Conservation (phyloP, 106 monocot species). For the Iris macrosiphon region DNA sequence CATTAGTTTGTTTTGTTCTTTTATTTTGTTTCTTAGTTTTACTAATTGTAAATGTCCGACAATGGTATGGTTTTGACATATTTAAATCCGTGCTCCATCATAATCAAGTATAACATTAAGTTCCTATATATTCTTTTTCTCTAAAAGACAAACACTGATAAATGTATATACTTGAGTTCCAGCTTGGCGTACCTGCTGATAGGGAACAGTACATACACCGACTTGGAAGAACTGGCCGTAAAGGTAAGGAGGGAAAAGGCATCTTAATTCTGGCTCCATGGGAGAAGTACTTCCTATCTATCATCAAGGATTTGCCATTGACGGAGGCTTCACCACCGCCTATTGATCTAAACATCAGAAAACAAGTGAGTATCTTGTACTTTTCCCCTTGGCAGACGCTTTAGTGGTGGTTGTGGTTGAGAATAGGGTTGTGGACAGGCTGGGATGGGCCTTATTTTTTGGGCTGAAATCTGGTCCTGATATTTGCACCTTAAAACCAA, state of each 20-base stretch:
- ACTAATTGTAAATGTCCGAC: too few relatives aligned
- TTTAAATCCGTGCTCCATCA: too few relatives aligned
- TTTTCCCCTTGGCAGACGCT: neutral
- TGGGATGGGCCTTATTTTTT: too few relatives aligned
- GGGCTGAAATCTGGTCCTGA: neutral
- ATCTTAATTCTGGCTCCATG: conserved; percentile 66
- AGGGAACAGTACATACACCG: conserved; percentile 85
- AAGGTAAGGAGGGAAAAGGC: conserved; percentile 75
- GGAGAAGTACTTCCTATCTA: conserved; percentile 52
- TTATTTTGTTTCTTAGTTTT: too few relatives aligned
- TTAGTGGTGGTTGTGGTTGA: too few relatives aligned
- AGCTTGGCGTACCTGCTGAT: conserved; percentile 60
- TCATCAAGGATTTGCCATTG: conserved; percentile 59
- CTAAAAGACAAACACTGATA: too few relatives aligned
- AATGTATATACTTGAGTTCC: conserved; percentile 1
- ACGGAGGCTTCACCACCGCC: conserved; percentile 29
- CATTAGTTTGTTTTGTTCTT: neutral
- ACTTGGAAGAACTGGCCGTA: conserved; percentile 74
- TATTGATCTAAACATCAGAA: conserved; percentile 25
- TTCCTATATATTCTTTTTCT: too few relatives aligned
- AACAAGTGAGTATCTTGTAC: conserved; percentile 31
- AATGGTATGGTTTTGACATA: too few relatives aligned
- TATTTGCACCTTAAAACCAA: neutral
- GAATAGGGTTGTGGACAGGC: too few relatives aligned
- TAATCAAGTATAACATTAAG: too few relatives aligned